These are phyloP conservation scores for Aspergillus quadrilineatus DNA, from an alignment of 2,329 filamentous ascomycete species.

Conservation along the genomic window DNA sequence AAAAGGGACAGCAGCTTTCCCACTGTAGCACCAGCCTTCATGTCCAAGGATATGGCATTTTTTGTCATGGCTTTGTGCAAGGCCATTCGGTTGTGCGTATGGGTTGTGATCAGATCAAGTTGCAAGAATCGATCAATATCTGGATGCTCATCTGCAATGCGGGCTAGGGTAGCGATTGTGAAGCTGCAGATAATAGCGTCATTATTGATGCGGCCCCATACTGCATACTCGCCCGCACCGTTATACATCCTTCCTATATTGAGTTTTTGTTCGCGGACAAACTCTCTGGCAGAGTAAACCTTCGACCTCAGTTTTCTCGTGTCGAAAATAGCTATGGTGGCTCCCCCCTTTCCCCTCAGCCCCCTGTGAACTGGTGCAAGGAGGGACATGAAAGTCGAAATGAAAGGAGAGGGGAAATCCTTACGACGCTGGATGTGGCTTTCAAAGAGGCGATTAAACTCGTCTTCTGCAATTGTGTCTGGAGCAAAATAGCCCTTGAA, in stretches of 20 bases:
- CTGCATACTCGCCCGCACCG: conserved; percentile 33
- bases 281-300: conserved; percentile 28
- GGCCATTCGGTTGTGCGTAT: neutral
- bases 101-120: conserved; percentile 18
- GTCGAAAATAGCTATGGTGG: conserved; percentile 34
- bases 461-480: conserved; percentile 7
- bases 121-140: conserved; percentile 31
- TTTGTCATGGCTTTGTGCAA: conserved; percentile 21
- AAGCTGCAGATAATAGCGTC: conserved; percentile 32
- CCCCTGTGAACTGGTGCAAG: conserved; percentile 35
- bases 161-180: conserved; percentile 23
- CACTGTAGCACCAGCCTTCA: conserved; percentile 20
- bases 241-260: conserved; percentile 24
- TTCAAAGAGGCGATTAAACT: conserved; percentile 24
- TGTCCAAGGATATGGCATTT: conserved; percentile 14
- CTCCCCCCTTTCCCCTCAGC: conserved; percentile 22
- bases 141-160: conserved; percentile 13
- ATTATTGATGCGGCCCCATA: conserved; percentile 33
- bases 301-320: conserved; percentile 21
- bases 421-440: conserved; percentile 28
- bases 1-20: conserved; percentile 25
- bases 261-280: conserved; percentile 22
- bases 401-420: conserved; percentile 30
- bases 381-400: conserved; percentile 30
- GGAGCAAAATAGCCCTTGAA: conserved; percentile 13